phyloP scores from a whole-genome alignment of 1,284 basidiomycete genomes.

The Moesziomyces antarcticus region DNA sequence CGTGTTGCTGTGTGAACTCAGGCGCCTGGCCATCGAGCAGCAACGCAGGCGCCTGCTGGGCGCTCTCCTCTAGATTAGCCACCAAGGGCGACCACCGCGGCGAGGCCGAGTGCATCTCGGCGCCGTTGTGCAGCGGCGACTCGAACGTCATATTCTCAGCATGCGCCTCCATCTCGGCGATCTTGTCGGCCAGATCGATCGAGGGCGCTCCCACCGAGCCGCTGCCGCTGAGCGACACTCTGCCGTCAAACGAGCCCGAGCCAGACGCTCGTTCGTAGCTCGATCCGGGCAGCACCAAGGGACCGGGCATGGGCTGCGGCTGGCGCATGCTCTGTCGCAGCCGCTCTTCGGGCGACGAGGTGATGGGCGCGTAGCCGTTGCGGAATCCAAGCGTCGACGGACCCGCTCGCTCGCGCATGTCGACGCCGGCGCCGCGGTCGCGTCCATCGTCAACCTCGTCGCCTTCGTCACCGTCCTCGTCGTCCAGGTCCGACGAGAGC shows the following conservation, averaged over 20 bases:
- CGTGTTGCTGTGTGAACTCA: neutral
- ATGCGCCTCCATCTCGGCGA: conserved; percentile 55
- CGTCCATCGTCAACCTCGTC: conserved; percentile 5
- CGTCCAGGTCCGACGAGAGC: conserved; percentile 25
- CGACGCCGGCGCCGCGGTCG: conserved; percentile 28
- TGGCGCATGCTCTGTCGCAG: conserved; percentile 48
- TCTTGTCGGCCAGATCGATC: conserved; percentile 50
- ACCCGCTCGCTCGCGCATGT: conserved; percentile 48
- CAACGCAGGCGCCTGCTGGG: conserved; percentile 11
- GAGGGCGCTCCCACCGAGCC: conserved; percentile 31
- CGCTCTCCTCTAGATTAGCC: conserved; percentile 16
- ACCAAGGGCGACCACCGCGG: conserved; percentile 31
- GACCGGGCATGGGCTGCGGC: conserved; percentile 21
- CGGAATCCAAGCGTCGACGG: conserved; percentile 46
- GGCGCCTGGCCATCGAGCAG: conserved; percentile 12
- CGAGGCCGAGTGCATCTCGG: conserved; percentile 5
- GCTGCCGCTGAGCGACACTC: conserved; percentile 29
- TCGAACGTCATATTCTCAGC: conserved; percentile 48
- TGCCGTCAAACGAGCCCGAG: conserved; percentile 31
- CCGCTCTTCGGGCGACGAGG: conserved; percentile 36
- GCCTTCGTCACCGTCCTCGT: conserved; percentile 15
- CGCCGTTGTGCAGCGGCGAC: conserved; percentile 19
- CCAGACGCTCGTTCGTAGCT: conserved; percentile 21
- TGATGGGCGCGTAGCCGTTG: conserved; percentile 46
- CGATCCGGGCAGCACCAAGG: conserved; percentile 16